Base-by-base conservation (phyloP, 2,329 filamentous ascomycete genomes). In the Phialophora verrucosa region DNA sequence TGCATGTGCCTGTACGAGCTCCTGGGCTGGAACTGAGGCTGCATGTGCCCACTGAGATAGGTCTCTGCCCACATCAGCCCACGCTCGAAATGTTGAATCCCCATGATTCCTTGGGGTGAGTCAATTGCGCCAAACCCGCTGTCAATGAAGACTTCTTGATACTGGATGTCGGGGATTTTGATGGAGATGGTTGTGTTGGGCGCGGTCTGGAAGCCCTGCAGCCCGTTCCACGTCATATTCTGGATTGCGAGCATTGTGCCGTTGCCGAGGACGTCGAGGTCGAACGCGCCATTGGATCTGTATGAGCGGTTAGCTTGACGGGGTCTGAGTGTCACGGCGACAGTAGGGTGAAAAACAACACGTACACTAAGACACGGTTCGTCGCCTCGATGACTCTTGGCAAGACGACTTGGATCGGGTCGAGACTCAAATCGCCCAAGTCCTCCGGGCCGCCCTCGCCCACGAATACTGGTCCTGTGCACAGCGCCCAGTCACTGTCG, bases 61-160 rank as follows among this genome's bases (percentile, higher is more conserved):
- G 76, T 78, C 65, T 78, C 73, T 1, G 73, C 77, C 74, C 75
- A 79, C 77, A 78, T 76, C 42, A 78, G 57, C 1, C 77, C 77
- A 8, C 76, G 64, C 69, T 78, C 78, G 67, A 66, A 76, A 70
- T 79, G 76, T 65, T 77, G 75, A 6, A 75, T 64, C 2, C 75
- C 75, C 75, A 75, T 75, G 12, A 70, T 71, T 14, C 69, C 69
- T 42, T 70, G 69, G 27, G 61, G 47, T 7, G 27, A 31, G 35
- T 68, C 63, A 17, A 65, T 31, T 1, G 64, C 61, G 10, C 53
- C 63, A 25, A 69, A 64, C 2, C 66, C 66, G 35, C 58, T 66
- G 14, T 32, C 38, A 29, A 49, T 53, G 57, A 66, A 70, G 35
- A 70, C 66, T 3, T 69, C 58, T 44, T 63, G 42, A 35, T 70